Percentiles rank a stretch among this genome's conserved stretches.
Conservation (phyloP, 1,284 basidiomycete species). For the Apiotrichum gamsii region DNA sequence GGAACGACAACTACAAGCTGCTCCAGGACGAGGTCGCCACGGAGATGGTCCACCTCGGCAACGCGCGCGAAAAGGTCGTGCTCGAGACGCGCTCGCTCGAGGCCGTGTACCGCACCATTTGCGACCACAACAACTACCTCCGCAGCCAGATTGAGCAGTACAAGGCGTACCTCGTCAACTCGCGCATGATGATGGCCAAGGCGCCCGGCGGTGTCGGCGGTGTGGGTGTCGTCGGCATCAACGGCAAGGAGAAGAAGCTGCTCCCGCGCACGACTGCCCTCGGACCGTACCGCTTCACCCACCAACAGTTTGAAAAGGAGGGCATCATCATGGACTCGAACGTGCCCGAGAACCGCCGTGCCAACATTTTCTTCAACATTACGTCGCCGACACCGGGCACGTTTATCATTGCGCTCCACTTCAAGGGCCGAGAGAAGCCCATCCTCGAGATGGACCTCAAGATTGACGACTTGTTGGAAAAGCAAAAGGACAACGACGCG, state of each 20-base stretch:
- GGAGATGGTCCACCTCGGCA: constrained; percentile 92
- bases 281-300: constrained; percentile 94
- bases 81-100: constrained; percentile 88
- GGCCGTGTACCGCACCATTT: constrained; percentile 96
- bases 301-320: constrained; percentile 97
- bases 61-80: constrained; percentile 90
- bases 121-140: constrained; percentile 98
- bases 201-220: constrained; percentile 75
- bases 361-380: constrained; percentile 98
- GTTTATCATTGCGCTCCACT: constrained; percentile 97
- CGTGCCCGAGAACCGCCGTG: constrained; percentile 92
- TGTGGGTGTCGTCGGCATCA: constrained; percentile 91
- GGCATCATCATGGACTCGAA: constrained; percentile 99
- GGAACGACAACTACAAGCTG: constrained; percentile 74
- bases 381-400: constrained; percentile 95
- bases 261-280: constrained; percentile 75
- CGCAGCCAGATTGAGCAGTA: constrained; percentile 96
- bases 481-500: constrained; percentile 99
- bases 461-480: constrained; percentile 96
- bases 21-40: constrained; percentile 96
- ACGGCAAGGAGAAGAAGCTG: constrained; percentile 94
- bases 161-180: constrained; percentile 98
- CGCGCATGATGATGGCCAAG: constrained; percentile 69
- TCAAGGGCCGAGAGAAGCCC: constrained; percentile 98
- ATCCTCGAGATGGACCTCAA: constrained; percentile 99